These are phyloP conservation scores for Phytophthora sp. DNA, from an alignment of 352 stramenopile species.

Conservation along the genomic window DNA sequence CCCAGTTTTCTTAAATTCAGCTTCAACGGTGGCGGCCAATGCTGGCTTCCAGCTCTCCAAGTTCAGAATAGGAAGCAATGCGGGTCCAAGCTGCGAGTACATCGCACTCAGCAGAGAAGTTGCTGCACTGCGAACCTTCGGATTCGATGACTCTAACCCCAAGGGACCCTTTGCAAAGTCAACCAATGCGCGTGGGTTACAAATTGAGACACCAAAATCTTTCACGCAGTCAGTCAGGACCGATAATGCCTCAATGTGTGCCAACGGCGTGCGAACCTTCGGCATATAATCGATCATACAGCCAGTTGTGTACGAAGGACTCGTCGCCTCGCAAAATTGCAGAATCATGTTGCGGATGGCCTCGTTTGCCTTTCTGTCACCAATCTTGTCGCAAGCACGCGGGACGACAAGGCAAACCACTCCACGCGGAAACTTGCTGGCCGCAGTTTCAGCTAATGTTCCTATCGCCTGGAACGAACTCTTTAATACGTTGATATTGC, in stretches of 20 bases:
- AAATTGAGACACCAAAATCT: slow-evolving; percentile 79
- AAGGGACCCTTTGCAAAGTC: slow-evolving; percentile 78
- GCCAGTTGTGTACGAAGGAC: slow-evolving; percentile 75
- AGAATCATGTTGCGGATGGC: slow-evolving; percentile 75
- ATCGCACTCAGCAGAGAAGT: slow-evolving; percentile 76
- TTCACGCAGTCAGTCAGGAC: slow-evolving; percentile 73
- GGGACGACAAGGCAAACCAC: slow-evolving; percentile 78
- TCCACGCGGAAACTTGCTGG: slow-evolving; percentile 71
- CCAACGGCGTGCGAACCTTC: slow-evolving; percentile 80
- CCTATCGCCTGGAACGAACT: slow-evolving; percentile 84
- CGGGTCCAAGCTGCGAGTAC: slow-evolving; percentile 86
- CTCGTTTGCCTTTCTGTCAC: slow-evolving; percentile 80
- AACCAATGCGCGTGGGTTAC: slow-evolving; percentile 73
- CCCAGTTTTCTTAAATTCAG: slow-evolving; percentile 84
- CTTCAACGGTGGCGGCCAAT: slow-evolving; percentile 73
- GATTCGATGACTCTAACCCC: slow-evolving; percentile 81
- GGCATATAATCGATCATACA: slow-evolving; percentile 81
- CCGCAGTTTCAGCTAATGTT: slow-evolving; percentile 64
- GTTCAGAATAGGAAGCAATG: slow-evolving; percentile 79
- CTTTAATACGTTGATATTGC: slow-evolving; percentile 90
- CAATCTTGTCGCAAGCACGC: slow-evolving; percentile 81
- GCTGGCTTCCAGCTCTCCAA: slow-evolving; percentile 87
- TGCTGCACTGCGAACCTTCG: slow-evolving; percentile 73
- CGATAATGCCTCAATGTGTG: slow-evolving; percentile 70
- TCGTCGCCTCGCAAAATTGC: slow-evolving; percentile 75